Conservation (phyloP, 768 basidiomycete genomes). For the Cystofilobasidium macerans region DNA sequence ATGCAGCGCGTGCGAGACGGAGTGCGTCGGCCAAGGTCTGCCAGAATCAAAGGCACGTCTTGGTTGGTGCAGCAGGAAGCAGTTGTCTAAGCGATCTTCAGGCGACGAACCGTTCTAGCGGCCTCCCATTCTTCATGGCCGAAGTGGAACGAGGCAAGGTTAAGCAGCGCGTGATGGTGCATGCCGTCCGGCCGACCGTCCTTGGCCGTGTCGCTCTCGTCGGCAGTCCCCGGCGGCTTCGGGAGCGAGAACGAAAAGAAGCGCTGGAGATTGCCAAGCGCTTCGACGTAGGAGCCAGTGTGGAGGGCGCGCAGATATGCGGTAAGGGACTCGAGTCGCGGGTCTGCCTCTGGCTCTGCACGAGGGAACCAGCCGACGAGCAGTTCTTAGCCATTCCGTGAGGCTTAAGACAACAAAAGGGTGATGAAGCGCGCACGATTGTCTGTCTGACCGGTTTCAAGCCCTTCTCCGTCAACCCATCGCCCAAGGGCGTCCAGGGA, state of each 20-base stretch:
- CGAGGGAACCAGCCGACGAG: not conserved
- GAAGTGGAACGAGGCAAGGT: constrained; percentile 68
- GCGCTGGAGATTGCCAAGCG: constrained; percentile 57
- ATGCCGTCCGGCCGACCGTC: constrained; percentile 46
- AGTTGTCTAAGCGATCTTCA: constrained; percentile 17
- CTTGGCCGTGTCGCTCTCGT: not conserved
- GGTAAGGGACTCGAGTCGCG: not conserved
- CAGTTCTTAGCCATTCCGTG: no score
- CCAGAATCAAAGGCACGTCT: no score
- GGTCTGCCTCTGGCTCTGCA: constrained; percentile 41
- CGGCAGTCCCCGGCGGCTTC: not conserved
- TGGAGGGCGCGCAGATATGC: constrained; percentile 39
- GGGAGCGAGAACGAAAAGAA: constrained; percentile 61
- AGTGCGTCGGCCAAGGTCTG: constrained; percentile 69
- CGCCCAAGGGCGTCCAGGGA: constrained; percentile 48
- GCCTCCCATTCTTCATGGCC: constrained; percentile 56
- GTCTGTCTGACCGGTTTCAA: constrained; percentile 45
- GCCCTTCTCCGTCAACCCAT: constrained; percentile 34
- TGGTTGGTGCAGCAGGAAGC: not conserved
- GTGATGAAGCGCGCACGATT: not conserved
- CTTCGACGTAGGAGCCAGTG: constrained; percentile 58
- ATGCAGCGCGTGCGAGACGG: constrained; percentile 58
- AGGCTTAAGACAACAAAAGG: no score
- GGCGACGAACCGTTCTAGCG: constrained; percentile 51
- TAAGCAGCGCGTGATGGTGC: constrained; percentile 68